Conservation (phyloP, 306 rosid genomes). For the Senna siamea region DNA sequence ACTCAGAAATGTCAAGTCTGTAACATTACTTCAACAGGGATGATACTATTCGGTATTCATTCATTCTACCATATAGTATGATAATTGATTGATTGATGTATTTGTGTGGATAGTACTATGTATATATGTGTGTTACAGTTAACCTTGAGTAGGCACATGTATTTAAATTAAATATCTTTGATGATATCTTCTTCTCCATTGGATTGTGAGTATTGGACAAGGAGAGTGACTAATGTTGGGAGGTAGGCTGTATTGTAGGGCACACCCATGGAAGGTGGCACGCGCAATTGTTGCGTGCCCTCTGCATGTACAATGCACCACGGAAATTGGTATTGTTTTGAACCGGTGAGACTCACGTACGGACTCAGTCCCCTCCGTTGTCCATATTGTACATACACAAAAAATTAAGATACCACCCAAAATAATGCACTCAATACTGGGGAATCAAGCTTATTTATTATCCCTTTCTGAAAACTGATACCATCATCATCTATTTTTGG, state of each 20-base stretch:
- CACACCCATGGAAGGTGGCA: not conserved
- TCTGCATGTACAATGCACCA: too few species aligned
- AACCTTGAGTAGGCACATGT: not conserved
- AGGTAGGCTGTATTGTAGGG: conserved; percentile 40
- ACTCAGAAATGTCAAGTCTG: not conserved
- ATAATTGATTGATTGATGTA: not conserved
- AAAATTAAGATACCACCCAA: too few species aligned
- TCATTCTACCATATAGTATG: too few species aligned
- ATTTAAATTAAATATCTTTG: not conserved
- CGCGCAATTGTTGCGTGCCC: too few species aligned
- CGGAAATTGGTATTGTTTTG: too few species aligned
- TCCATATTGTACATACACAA: too few species aligned
- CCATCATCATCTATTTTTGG: not conserved
- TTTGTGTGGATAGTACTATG: too few species aligned
- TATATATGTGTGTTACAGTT: too few species aligned
- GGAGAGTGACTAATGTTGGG: conserved; percentile 43
- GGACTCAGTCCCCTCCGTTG: too few species aligned
- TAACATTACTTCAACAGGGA: not conserved
- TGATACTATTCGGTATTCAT: not conserved
- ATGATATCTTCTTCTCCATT: not conserved
- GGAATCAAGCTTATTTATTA: not conserved
- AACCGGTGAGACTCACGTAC: too few species aligned
- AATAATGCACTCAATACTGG: not conserved
- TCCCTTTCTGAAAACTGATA: not conserved
- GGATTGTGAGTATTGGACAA: conserved; percentile 33